Evolutionary conservation across 768 basidiomycete species (phyloP).

Genomic region (Boletus barrowsii): DNA sequence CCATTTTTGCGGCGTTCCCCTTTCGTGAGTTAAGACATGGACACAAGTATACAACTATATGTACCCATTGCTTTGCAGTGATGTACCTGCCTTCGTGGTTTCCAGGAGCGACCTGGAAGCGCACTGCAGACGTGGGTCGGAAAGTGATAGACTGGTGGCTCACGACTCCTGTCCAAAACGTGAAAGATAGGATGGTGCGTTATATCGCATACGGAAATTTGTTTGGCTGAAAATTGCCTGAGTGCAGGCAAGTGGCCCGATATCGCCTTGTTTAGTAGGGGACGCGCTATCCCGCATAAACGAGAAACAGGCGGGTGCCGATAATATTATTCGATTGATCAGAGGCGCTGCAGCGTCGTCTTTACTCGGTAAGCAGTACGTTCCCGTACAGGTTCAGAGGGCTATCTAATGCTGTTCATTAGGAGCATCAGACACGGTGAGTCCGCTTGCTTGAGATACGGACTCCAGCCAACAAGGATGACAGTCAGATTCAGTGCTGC

Average conservation of each 20-base stretch:
- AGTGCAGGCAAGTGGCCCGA: background rate
- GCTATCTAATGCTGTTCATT: background rate
- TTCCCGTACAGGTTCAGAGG: background rate
- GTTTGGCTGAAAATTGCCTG: background rate
- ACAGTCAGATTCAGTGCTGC: conserved; percentile 5
- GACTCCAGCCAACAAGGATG: background rate
- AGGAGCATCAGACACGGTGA: conserved; percentile 9
- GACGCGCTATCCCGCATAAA: conserved; percentile 1
- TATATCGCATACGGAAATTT: background rate
- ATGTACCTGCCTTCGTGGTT: conserved; percentile 9
- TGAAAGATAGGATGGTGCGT: conserved; percentile 1
- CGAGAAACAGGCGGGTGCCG: background rate
- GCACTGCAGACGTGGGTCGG: background rate
- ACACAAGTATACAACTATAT: background rate
- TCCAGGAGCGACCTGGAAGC: conserved; percentile 4
- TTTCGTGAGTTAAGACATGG: background rate
- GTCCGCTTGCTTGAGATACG: background rate
- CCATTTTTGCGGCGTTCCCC: conserved; percentile 5
- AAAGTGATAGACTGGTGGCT: conserved; percentile 4
- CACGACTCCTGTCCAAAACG: background rate
- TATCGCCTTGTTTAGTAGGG: conserved; percentile 3
- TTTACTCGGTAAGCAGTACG: conserved; percentile 1
- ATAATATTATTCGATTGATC: background rate
- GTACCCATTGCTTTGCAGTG: background rate
- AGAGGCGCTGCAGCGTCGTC: conserved; percentile 5